Base-by-base conservation (phyloP, 139 green algal species). In the Auxenochlorella pyrenoidosa region DNA sequence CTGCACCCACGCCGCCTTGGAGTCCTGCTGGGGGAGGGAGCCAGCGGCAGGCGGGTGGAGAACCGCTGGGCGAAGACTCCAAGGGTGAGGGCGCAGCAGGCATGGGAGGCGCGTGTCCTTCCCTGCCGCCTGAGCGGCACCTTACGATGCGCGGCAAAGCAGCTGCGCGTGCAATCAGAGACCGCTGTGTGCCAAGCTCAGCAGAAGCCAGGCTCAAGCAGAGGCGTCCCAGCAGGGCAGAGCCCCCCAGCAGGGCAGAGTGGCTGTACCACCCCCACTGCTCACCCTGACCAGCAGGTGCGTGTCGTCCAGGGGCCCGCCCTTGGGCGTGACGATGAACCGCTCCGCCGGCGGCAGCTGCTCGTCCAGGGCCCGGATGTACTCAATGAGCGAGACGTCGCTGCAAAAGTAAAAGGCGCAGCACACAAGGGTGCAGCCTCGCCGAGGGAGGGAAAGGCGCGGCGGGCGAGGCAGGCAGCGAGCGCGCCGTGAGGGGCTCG, bases 321-420 rank as follows among this genome's bases (percentile, higher is more conserved):
- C 54, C 54, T 63, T 63, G 12, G 54, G 54, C 21, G 63, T 58
- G 12, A 85, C 87, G 60, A 92, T 87, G 30, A 92, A 89, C 24
- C 51, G n/a, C 24, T 89, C 65, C 3, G 65, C 65, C 0, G 66
- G n/a, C 36, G 78, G 47, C 78, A 73, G 77, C 47, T 36, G 6
- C 34, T 89, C 86, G 86, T 89, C 38, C 66, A 89, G 68, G 5
- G 43, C 58, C 16, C 66, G 65, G 47, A 89, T 86, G 47, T 40
- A 86, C 86, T 89, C 86, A 21, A 86, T 89, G 30, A 89, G 51
- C 2, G 86, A 65, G 36, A 86, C 66, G 78, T 89, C 86, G 34
- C 86, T 89, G 78, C 77, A 16, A 51, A 60, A 60, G 68, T 34
- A 18, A 59, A 24, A 58, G 40, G 73, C 41, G 15, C 40, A 58